phyloP scores from a whole-genome alignment of 495 filamentous ascomycete genomes.

The Podospora didyma region DNA sequence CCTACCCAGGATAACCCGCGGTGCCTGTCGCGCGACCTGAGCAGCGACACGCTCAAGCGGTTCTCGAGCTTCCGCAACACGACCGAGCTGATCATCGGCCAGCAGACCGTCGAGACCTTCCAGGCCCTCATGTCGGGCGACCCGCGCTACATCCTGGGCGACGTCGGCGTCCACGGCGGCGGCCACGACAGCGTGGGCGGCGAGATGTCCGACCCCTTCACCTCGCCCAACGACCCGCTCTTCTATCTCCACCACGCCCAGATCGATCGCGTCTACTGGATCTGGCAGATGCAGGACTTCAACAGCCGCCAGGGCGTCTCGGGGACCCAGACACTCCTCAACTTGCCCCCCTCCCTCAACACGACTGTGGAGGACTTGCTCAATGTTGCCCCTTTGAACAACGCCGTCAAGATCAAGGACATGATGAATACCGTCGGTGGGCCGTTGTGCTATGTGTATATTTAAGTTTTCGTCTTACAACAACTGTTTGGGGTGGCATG shows the following conservation, averaged over 20 bases:
- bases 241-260: too few relatives aligned
- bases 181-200: conserved; percentile 50
- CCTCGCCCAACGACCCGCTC: conserved; percentile 57
- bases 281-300: too few relatives aligned
- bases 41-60: conserved; percentile 36
- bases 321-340: conserved; percentile 12
- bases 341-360: conserved; percentile 37
- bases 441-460: conserved; percentile 24
- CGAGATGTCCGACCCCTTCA: conserved; percentile 49
- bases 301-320: too few relatives aligned
- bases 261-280: too few relatives aligned
- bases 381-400: conserved; percentile 14
- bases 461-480: conserved; percentile 3
- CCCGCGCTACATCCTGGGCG: conserved; percentile 36
- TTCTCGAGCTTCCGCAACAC: conserved; percentile 36
- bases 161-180: conserved; percentile 55
- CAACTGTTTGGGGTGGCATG: neutral
- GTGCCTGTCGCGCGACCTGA: conserved; percentile 63
- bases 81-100: conserved; percentile 36
- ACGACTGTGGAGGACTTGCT: conserved; percentile 23
- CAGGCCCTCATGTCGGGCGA: conserved; percentile 41
- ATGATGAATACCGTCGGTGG: conserved; percentile 20
- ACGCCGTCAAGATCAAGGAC: conserved; percentile 17
- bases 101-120: conserved; percentile 47
- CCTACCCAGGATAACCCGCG: conserved; percentile 47